phyloP scores from a whole-genome alignment of 139 green algal genomes.

The Auxenochlorella pyrenoidosa region DNA sequence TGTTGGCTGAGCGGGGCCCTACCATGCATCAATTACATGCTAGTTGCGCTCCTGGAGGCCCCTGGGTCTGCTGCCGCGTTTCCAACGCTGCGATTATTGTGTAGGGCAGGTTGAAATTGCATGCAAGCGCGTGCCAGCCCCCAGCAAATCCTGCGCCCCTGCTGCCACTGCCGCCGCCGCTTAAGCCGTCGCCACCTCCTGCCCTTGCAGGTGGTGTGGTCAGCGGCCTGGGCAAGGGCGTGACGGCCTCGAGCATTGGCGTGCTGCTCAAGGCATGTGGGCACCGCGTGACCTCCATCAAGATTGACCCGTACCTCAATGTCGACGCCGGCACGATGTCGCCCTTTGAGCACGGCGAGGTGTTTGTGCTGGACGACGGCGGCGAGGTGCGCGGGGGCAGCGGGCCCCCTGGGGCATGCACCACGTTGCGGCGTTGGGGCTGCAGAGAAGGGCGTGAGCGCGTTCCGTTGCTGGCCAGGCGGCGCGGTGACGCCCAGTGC shows the following conservation, averaged over 20 bases:
- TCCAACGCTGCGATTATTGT: too few relatives aligned
- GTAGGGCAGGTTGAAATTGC: not conserved
- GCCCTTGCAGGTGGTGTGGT: conserved; percentile 86
- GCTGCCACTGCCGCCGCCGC: not conserved
- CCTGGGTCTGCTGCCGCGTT: too few relatives aligned
- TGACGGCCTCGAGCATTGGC: conserved; percentile 95
- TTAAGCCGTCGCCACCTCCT: not conserved
- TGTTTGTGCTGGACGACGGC: conserved; percentile 99
- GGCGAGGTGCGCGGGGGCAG: conserved; percentile 79
- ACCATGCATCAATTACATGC: too few relatives aligned
- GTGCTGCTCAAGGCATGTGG: conserved; percentile 96
- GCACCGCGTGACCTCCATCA: conserved; percentile 94
- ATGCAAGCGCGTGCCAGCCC: not conserved
- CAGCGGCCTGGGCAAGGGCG: conserved; percentile 95
- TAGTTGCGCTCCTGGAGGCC: too few relatives aligned
- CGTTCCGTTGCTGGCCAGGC: too few relatives aligned
- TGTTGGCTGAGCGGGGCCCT: too few relatives aligned
- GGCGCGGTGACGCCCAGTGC: too few relatives aligned
- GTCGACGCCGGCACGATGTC: conserved; percentile 99
- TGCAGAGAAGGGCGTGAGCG: not conserved
- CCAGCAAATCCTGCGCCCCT: not conserved
- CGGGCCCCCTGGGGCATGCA: not conserved
- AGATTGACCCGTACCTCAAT: conserved; percentile 99
- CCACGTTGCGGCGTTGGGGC: not conserved
- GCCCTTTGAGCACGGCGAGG: conserved; percentile 99